Evolutionary conservation across 352 stramenopile species (phyloP).

Genomic region (Phytophthora pistaciae): DNA sequence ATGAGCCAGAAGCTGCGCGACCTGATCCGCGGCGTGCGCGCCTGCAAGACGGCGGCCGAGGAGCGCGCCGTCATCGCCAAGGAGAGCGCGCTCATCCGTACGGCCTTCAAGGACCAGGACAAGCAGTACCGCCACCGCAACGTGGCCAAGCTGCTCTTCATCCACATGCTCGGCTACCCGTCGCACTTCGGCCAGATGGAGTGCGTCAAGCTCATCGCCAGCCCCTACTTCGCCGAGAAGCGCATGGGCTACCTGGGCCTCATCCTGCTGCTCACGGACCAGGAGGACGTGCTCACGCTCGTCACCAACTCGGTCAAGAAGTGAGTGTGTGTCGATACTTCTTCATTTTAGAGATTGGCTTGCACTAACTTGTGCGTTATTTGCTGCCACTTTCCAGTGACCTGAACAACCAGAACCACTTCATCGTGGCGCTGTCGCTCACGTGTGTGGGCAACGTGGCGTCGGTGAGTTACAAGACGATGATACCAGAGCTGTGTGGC

Average conservation of each 20-base stretch:
- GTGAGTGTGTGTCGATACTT: constrained; percentile 37
- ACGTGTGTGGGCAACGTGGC: constrained; percentile 98
- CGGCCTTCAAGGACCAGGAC: constrained; percentile 98
- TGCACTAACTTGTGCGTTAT: background rate
- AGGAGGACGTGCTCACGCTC: constrained; percentile 99
- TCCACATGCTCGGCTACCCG: constrained; percentile 99
- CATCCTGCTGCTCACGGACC: constrained; percentile 98
- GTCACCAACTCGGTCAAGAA: constrained; percentile 99
- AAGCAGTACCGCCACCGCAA: constrained; percentile 98
- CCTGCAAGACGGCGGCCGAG: constrained; percentile 99
- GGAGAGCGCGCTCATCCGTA: constrained; percentile 99
- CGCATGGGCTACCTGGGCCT: constrained; percentile 98
- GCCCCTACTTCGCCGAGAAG: constrained; percentile 99
- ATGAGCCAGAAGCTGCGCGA: constrained; percentile 99
- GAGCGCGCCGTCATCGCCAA: constrained; percentile 99
- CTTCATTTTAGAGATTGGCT: background rate
- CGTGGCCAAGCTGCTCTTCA: constrained; percentile 99
- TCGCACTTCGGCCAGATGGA: constrained; percentile 99
- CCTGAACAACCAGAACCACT: constrained; percentile 95
- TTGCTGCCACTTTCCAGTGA: constrained; percentile 61
- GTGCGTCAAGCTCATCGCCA: constrained; percentile 99
- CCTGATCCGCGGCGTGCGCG: constrained; percentile 98
- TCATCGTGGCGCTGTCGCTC: constrained; percentile 96
- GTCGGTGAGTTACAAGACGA: constrained; percentile 65
- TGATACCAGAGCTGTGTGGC: background rate